Conservation (phyloP, 2,329 filamentous ascomycete species). For the Clonostachys rhizophaga region DNA sequence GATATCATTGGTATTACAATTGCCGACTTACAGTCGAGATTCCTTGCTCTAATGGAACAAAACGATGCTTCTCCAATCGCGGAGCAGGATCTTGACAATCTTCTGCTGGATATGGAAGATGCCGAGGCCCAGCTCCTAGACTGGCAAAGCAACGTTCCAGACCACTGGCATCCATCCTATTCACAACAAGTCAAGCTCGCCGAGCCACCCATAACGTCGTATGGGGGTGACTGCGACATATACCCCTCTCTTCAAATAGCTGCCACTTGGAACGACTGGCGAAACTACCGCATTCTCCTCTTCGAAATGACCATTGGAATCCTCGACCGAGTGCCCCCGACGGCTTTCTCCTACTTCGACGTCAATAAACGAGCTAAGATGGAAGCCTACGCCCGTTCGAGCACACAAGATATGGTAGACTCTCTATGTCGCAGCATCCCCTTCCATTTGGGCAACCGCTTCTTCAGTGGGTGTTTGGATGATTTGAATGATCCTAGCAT, state of each 20-base stretch:
- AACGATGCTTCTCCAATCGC: not conserved
- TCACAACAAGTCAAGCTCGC: not conserved
- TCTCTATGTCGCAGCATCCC: conserved; percentile 7
- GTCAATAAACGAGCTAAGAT: not conserved
- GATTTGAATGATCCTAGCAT: conserved; percentile 6
- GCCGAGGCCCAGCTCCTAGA: conserved; percentile 6
- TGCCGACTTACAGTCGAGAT: conserved; percentile 3
- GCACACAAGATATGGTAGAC: conserved; percentile 4
- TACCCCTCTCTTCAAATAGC: conserved; percentile 10
- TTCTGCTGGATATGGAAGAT: not conserved
- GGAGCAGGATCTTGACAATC: not conserved
- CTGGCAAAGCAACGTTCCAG: conserved; percentile 6
- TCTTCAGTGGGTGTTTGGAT: conserved; percentile 5
- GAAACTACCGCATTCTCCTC: conserved; percentile 7
- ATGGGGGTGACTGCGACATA: conserved; percentile 8
- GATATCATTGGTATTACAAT: conserved; percentile 9
- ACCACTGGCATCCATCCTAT: conserved; percentile 3
- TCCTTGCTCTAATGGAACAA: no score
- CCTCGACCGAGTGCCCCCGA: no score
- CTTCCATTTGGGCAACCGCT: conserved; percentile 9
- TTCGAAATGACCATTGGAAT: not conserved
- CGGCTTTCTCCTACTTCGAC: no score
- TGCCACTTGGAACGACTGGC: conserved; percentile 10
- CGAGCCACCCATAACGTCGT: conserved; percentile 1
- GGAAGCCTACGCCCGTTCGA: not conserved